Evolutionary conservation across 106 monocot genomes (phyloP).

Genomic region (Phalaenopsis aphrodite): DNA sequence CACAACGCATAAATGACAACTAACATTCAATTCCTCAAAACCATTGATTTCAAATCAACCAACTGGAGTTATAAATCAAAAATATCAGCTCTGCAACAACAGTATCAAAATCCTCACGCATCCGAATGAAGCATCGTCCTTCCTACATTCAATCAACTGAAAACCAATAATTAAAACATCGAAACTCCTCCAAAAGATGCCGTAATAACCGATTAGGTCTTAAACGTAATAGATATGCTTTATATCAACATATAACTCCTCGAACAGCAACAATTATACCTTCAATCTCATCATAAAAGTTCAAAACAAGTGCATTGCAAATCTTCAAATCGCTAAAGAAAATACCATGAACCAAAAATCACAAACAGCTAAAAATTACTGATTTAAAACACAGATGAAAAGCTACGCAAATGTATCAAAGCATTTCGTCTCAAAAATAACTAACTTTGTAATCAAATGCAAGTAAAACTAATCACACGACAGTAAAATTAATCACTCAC

Average conservation of each 20-base stretch:
- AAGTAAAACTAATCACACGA: not conserved
- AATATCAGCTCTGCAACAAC: not conserved
- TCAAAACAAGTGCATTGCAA: not conserved
- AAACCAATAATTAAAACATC: not conserved
- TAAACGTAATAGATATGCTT: not conserved
- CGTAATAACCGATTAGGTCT: not conserved
- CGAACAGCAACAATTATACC: not conserved
- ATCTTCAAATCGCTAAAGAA: not conserved
- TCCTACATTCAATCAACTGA: not conserved
- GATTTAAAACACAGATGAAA: not conserved
- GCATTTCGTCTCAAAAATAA: not conserved
- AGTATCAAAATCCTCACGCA: not conserved
- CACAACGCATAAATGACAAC: not conserved
- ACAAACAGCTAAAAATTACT: too few species aligned
- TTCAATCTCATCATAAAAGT: not conserved
- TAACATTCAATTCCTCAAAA: not conserved
- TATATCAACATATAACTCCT: not conserved
- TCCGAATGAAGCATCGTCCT: not conserved
- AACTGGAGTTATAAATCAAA: not conserved
- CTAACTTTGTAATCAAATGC: not conserved
- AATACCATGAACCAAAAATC: not conserved
- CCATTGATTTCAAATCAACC: not conserved
- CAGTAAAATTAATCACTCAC: not conserved
- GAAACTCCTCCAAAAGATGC: not conserved
- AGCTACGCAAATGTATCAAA: not conserved